Conservation (phyloP, 2,329 filamentous ascomycete genomes). For the Dactylonectria macrodidyma region DNA sequence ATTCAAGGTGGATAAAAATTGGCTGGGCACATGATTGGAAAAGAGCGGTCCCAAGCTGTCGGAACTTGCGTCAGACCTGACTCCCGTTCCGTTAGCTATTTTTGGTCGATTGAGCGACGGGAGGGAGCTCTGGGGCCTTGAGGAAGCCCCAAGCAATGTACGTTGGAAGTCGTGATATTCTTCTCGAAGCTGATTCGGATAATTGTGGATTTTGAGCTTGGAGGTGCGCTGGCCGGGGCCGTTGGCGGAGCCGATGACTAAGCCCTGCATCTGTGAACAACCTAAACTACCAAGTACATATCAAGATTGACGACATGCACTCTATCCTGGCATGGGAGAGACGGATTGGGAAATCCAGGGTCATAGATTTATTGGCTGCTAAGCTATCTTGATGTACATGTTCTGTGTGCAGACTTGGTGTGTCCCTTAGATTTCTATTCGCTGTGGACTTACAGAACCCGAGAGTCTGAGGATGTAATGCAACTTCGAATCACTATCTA, state of each 20-base stretch:
- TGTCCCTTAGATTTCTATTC: slow-evolving; percentile 1
- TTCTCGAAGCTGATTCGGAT: not conserved
- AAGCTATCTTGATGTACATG: not conserved
- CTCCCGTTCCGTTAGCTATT: not conserved
- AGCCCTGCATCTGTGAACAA: slow-evolving; percentile 1
- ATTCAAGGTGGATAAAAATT: slow-evolving; percentile 7
- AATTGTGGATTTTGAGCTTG: slow-evolving; percentile 10
- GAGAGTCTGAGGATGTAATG: slow-evolving; percentile 6
- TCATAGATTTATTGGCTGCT: not conserved
- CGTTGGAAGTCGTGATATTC: slow-evolving; percentile 9
- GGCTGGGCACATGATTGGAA: slow-evolving; percentile 30
- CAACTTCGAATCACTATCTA: slow-evolving; percentile 6
- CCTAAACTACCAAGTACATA: slow-evolving; percentile 1
- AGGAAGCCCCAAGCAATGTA: not conserved
- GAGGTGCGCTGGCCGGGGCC: not conserved
- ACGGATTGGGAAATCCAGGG: not conserved
- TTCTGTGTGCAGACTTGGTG: not conserved
- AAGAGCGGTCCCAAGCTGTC: slow-evolving; percentile 6
- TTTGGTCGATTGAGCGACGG: not conserved
- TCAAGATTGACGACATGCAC: not conserved
- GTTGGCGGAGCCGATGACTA: slow-evolving; percentile 21
- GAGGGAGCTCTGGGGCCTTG: not conserved
- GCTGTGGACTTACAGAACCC: not conserved
- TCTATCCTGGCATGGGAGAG: slow-evolving; percentile 5
- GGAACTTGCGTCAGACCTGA: slow-evolving; percentile 2